Evolutionary conservation across 495 filamentous ascomycete species (phyloP), one percentile per base, ranked within the genome.

Genomic region (Barbatosphaeria neglecta): DNA sequence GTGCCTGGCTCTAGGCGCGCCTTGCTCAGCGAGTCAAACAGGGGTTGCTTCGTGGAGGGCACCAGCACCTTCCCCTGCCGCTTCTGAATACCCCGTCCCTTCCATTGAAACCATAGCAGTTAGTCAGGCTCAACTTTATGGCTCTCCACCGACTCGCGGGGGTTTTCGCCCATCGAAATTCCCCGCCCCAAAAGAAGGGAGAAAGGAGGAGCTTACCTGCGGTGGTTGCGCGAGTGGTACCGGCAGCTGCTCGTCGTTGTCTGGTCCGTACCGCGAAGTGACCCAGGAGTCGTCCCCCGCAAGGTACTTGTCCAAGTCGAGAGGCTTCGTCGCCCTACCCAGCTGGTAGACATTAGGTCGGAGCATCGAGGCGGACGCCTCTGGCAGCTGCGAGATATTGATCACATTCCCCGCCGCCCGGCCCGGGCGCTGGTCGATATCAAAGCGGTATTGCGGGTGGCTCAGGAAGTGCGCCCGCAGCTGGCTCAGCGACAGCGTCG

Each of bases 21-120:
- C 48, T 75, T 76, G 53, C 66, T 69, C 15, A 72, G 58, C 1
- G 69, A 65, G 51, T 77, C 65, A 45, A 64, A 77, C 28, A 77
- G 67, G 13, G 67, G 69, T 27, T 73, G 69, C 16, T 68, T 65
- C 20, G 64, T 70, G 23, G 67, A 54, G 17, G 74, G 74, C 33
- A 76, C 67, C 10, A 62, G 37, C 16, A 70, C 56, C 45, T 52
- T 62, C 37, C 55, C 49, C 10, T 39, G 47, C 17, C 47, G 46
- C 17, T 50, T 52, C 28, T 40, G 22, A 20, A 1, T 5, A 19
- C 19, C 9, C 6, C 22, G 19, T 38, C 27, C 41, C 53, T 51
- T 49, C 42, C 52, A 22, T 16, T 17, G 10, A 4, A 17, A 17
- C 25, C 35, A 42, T 50, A n/a, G n/a, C n/a, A n/a, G n/a, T n/a